Evolutionary conservation across 805 yeast species (phyloP), one percentile per base, ranked within the genome.

Genomic region (Lachancea kluyveri): DNA sequence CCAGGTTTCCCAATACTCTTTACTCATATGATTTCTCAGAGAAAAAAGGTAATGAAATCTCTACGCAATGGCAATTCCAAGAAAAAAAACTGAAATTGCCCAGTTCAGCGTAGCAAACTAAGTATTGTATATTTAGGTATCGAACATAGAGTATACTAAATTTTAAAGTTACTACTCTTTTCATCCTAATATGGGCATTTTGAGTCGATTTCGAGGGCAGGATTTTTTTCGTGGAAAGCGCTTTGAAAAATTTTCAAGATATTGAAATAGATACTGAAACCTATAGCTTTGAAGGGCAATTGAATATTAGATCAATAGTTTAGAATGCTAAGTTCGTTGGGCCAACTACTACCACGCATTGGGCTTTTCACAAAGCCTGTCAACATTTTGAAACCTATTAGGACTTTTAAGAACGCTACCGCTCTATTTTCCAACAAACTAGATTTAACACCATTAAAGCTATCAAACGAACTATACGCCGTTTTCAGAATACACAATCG

Each of bases 1-100:
- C 96, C 97, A 7, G 95, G 96, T 2, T 74, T 88, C 57, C 87
- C 85, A 55, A 70, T 79, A 46, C 65, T 92, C 48, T 92, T 77
- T 63, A 68, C 81, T 9, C 88, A 92, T 56, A 88, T 92, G 96
- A 67, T 90, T 50, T 73, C 68, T 43, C 96, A 90, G 65, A 78
- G 98, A 62, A 68, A 67, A 55, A 84, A 85, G 65, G 86, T 78
- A 4, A 65, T 79, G 68, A 76, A 69, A 33, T 52, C 59, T 6
- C 34, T 65, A 37, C 46, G 43, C 23, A 20, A 12, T 4, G 12
- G 5, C 12, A 22, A 21, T 9, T 4, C 23, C 18, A 37, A 37
- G 18, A 28, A 33, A 21, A 17, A 23, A 10, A 30, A 23, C 18
- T 28, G 15, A 19, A 9, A 12, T 4, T 5, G 4, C 10, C 5